Evolutionary conservation across 73 alveolate genomes (phyloP).

Genomic region (Diophrys appendiculata): DNA sequence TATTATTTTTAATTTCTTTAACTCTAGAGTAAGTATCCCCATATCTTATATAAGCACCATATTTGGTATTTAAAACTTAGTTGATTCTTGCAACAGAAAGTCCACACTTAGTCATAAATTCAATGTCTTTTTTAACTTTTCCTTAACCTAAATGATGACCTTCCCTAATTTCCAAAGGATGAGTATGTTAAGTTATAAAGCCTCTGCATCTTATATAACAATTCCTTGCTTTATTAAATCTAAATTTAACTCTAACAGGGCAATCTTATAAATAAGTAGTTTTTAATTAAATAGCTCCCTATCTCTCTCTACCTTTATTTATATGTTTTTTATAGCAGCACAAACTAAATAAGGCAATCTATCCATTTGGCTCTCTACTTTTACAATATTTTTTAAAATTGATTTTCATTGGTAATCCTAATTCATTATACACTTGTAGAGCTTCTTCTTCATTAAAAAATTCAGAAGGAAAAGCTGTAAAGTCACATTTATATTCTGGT

Average conservation of each 20-base stretch:
- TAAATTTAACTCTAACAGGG: constrained; percentile 44
- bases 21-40: constrained; percentile 40
- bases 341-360: constrained; percentile 24
- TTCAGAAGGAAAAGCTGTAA: constrained; percentile 48
- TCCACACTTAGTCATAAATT: constrained; percentile 24
- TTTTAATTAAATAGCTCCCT: constrained; percentile 49
- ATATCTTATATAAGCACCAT: constrained; percentile 36
- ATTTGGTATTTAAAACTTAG: constrained; percentile 32
- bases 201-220: constrained; percentile 32
- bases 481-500: too few species aligned
- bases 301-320: constrained; percentile 11
- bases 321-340: constrained; percentile 36
- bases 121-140: constrained; percentile 35
- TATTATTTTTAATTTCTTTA: constrained; percentile 35
- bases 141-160: constrained; percentile 26
- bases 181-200: constrained; percentile 47
- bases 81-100: constrained; percentile 29
- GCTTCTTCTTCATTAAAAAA: constrained; percentile 45
- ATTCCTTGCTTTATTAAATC: constrained; percentile 28
- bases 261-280: constrained; percentile 35
- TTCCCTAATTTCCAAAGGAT: constrained; percentile 48
- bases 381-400: constrained; percentile 38
- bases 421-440: constrained; percentile 25
- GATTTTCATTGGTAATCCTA: constrained; percentile 39
- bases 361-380: constrained; percentile 32